Conservation (phyloP, 2,329 filamentous ascomycete species). For the Beauveria brongniartii region DNA sequence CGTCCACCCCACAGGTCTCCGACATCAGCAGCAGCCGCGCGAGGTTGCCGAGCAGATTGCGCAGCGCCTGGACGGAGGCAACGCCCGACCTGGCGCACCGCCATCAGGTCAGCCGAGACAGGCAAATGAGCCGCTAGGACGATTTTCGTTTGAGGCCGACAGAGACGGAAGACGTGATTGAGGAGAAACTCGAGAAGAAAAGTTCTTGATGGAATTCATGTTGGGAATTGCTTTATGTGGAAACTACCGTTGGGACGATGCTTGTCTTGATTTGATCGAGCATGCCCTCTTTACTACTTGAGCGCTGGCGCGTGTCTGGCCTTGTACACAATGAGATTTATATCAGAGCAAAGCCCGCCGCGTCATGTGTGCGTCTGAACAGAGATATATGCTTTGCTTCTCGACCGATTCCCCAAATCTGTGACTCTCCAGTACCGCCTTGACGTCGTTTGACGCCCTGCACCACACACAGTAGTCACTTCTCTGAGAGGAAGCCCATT, state of each 20-base stretch:
- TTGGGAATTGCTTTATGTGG: background rate
- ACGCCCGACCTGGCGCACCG: constrained; percentile 29
- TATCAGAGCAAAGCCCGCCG: background rate
- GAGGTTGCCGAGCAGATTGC: constrained; percentile 60
- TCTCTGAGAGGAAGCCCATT: too few relatives aligned
- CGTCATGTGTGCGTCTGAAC: background rate
- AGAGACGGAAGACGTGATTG: constrained; percentile 24
- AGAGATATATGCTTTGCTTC: too few relatives aligned
- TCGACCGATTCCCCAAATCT: too few relatives aligned
- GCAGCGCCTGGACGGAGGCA: constrained; percentile 45
- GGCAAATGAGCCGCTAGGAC: constrained; percentile 41
- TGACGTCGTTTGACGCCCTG: too few relatives aligned
- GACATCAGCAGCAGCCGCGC: constrained; percentile 18
- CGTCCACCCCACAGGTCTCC: constrained; percentile 17
- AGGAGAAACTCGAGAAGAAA: background rate
- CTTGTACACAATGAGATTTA: background rate
- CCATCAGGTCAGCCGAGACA: constrained; percentile 34
- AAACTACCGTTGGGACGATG: background rate
- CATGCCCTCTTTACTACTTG: background rate
- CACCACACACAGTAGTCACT: too few relatives aligned
- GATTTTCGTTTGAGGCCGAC: constrained; percentile 50
- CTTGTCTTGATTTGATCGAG: background rate
- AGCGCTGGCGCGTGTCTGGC: background rate
- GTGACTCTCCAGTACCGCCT: too few relatives aligned
- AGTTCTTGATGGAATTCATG: background rate